Evolutionary conservation across 371 early-diverging fungal genomes (phyloP), one percentile per base, ranked within the genome.

Genomic region (Catenaria anguillulae): DNA sequence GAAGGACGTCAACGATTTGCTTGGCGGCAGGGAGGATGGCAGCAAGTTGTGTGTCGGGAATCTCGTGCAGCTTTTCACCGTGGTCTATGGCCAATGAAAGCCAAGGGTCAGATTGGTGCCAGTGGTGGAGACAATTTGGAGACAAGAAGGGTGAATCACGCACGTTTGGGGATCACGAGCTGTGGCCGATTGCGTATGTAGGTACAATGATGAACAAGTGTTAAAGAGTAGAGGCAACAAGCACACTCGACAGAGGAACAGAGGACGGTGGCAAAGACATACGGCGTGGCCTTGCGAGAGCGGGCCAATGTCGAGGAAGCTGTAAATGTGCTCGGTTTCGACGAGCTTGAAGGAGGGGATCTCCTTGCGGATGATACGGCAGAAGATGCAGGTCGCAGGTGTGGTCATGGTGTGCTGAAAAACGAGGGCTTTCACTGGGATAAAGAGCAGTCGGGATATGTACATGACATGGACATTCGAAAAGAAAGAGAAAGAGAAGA

Each of bases 21-120:
- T 91, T 91, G 58, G 92, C 90, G 29, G 85, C 72, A 21, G 92
- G 93, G 68, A 92, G 74, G 17, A 89, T 58, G 63, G 92, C 94
- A 33, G 81, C 79, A 60, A 94, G 73, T 62, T 77, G 79, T 55
- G 86, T 89, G 64, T 92, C 92, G 15, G 92, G 88, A 13, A 97
- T 66, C 73, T 93, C 78, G 70, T 92, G 91, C 71, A 92, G 69
- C 69, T 85, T 85, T 67, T 89, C 82, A 61, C 89, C 92, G 63
- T 97, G 97, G 64, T 86, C 90, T 90, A 33, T 40, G n/a, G n/a
- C n/a, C n/a, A n/a, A n/a, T n/a, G n/a, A n/a, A n/a, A n/a, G n/a
- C n/a, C n/a, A n/a, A n/a, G n/a, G n/a, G n/a, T n/a, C n/a, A n/a
- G n/a, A n/a, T n/a, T n/a, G n/a, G n/a, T n/a, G n/a, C n/a, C n/a